phyloP scores from a whole-genome alignment of 306 rosid species.

The Cicer arietinum region DNA sequence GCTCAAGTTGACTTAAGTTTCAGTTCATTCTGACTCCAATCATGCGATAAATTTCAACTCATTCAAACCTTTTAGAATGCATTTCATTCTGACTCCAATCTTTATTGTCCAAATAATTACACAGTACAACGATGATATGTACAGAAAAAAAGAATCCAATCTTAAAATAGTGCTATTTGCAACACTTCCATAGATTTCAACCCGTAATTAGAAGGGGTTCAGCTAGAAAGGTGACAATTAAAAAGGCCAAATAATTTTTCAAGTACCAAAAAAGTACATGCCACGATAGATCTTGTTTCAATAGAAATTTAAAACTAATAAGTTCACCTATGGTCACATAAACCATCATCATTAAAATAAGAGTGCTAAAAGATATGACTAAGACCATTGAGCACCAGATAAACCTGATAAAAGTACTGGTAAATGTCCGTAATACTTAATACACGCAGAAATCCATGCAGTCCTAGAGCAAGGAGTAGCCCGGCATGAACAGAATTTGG shows the following conservation, averaged over 20 bases:
- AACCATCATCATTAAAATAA: conserved; percentile 27
- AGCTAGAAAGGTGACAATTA: not conserved
- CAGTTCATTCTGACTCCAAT: not conserved
- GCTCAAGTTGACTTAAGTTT: conserved; percentile 25
- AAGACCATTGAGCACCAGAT: conserved; percentile 27
- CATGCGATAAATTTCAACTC: too few relatives aligned
- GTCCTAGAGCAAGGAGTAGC: conserved; percentile 89
- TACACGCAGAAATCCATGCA: conserved; percentile 88
- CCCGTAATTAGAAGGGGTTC: conserved; percentile 2
- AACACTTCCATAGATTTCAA: conserved; percentile 14
- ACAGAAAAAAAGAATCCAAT: not conserved
- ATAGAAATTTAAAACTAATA: conserved; percentile 26
- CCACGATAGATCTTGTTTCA: conserved; percentile 14
- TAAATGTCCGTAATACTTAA: conserved; percentile 76
- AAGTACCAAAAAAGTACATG: conserved; percentile 17
- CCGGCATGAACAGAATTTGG: conserved; percentile 96
- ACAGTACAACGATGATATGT: not conserved
- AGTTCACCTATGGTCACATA: not conserved
- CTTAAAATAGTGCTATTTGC: not conserved
- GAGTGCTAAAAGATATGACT: conserved; percentile 33
- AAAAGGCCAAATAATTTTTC: conserved; percentile 35
- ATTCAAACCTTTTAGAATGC: too few relatives aligned
- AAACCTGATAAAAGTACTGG: conserved; percentile 83
- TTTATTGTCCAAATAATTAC: not conserved
- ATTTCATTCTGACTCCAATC: not conserved